A percentile compares a stretch with the other conserved stretches of the same genome.
These are phyloP conservation scores for Wallacemonas sp. DNA, from an alignment of 208 protist genomes.

Conservation along the genomic window DNA sequence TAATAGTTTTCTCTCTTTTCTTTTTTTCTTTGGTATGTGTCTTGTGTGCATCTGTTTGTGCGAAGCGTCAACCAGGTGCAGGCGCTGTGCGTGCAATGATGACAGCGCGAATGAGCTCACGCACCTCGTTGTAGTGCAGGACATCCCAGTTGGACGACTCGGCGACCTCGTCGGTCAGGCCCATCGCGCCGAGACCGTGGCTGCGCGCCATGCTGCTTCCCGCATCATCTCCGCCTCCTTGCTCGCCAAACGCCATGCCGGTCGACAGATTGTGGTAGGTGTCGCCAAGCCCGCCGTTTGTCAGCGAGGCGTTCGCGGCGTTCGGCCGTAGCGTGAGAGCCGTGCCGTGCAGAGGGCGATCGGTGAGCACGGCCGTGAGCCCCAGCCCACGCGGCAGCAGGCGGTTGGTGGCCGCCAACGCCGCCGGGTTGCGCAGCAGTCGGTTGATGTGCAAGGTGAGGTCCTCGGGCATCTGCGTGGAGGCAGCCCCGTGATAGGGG, in stretches of 20 bases:
- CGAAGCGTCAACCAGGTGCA: conserved; percentile 44
- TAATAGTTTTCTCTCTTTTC: background rate
- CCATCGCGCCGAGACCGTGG: conserved; percentile 19
- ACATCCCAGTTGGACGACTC: conserved; percentile 17
- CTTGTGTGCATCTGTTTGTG: background rate
- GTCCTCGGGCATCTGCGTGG: background rate
- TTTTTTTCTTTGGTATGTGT: background rate
- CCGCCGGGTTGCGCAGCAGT: background rate
- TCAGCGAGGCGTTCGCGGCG: background rate
- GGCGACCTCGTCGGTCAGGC: conserved; percentile 24
- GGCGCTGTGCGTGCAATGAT: conserved; percentile 63
- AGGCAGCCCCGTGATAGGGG: background rate
- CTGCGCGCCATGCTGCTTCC: background rate
- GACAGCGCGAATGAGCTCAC: conserved; percentile 65
- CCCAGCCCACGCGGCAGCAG: conserved; percentile 2
- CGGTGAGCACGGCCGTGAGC: background rate
- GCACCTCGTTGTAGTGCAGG: conserved; percentile 71
- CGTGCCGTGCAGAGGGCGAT: conserved; percentile 3
- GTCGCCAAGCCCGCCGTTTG: background rate
- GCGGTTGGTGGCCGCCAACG: background rate
- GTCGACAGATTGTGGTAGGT: background rate
- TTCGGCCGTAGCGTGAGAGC: background rate
- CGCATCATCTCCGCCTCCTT: conserved; percentile 20
- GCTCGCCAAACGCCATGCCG: conserved; percentile 15
- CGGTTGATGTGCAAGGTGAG: background rate